A percentile compares a stretch with the other conserved stretches of the same genome.
These are phyloP conservation scores for Schizopora paradoxa DNA, from an alignment of 1,284 basidiomycete species.

Conservation along the genomic window DNA sequence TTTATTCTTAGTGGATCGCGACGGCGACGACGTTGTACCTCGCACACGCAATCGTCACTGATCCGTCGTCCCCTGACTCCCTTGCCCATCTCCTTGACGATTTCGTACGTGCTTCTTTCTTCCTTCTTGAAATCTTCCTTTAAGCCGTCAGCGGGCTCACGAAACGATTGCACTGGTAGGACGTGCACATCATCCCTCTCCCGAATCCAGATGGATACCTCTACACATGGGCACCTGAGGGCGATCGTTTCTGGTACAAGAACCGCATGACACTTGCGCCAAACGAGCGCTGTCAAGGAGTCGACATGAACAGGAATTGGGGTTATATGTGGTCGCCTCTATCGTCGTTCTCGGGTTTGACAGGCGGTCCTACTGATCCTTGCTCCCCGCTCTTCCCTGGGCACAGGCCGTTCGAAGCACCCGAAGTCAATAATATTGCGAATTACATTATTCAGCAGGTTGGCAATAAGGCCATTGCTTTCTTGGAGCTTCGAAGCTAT, in stretches of 20 bases:
- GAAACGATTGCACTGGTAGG: too few species aligned
- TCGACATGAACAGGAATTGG: slow-evolving; percentile 86
- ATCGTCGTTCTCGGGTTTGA: slow-evolving; percentile 21
- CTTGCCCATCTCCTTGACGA: slow-evolving; percentile 46
- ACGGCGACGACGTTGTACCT: slow-evolving; percentile 71
- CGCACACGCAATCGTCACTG: slow-evolving; percentile 60
- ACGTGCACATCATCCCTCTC: slow-evolving; percentile 73
- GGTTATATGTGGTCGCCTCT: too few species aligned
- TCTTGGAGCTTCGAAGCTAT: slow-evolving; percentile 77
- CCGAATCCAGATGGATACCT: slow-evolving; percentile 84
- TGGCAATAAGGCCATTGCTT: slow-evolving; percentile 47
- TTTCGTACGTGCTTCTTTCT: slow-evolving; percentile 38
- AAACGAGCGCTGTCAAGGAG: slow-evolving; percentile 52
- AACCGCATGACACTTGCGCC: slow-evolving; percentile 59
- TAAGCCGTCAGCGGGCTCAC: too few species aligned
- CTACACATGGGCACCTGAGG: slow-evolving; percentile 63
- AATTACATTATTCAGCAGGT: slow-evolving; percentile 58
- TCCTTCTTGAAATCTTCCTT: neutral
- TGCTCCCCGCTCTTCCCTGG: slow-evolving; percentile 77
- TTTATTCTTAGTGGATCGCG: slow-evolving; percentile 64
- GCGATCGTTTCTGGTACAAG: slow-evolving; percentile 79
- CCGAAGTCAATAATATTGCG: slow-evolving; percentile 72
- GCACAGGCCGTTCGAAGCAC: slow-evolving; percentile 64
- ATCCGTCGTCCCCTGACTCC: slow-evolving; percentile 41
- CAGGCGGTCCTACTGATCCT: slow-evolving; percentile 35